Evolutionary conservation across 306 rosid species (phyloP).

Genomic region (Dryas octopetala): DNA sequence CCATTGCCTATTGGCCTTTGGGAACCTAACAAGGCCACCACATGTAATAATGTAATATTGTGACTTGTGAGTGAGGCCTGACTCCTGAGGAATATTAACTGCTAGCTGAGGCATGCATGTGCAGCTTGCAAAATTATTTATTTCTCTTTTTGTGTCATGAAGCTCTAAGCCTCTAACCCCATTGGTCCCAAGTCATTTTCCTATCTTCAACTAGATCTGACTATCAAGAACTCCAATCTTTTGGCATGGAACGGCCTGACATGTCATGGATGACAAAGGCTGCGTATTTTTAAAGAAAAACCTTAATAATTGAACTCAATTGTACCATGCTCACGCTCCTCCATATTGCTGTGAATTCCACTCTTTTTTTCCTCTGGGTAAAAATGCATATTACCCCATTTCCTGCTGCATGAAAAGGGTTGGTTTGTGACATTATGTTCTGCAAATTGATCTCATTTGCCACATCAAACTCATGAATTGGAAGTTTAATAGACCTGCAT

Average conservation of each 20-base stretch:
- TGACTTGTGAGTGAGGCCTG: neutral
- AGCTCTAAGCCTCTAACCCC: slow-evolving; percentile 8
- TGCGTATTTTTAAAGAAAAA: neutral
- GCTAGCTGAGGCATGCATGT: neutral
- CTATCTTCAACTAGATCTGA: slow-evolving; percentile 26
- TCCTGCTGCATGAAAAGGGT: neutral
- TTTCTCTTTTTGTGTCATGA: neutral
- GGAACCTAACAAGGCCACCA: slow-evolving; percentile 18
- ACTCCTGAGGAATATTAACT: neutral
- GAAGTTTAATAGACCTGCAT: too few relatives aligned
- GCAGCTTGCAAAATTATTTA: neutral
- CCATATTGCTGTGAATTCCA: neutral
- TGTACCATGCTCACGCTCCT: neutral
- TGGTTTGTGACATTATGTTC: too few relatives aligned
- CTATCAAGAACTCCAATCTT: slow-evolving; percentile 24
- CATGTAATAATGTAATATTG: neutral
- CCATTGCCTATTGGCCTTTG: slow-evolving; percentile 9
- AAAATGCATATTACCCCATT: neutral
- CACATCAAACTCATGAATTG: neutral
- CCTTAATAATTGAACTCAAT: slow-evolving; percentile 1
- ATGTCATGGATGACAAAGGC: slow-evolving; percentile 8
- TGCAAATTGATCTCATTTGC: neutral
- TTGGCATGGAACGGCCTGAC: slow-evolving; percentile 24
- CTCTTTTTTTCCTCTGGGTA: neutral
- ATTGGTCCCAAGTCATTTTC: slow-evolving; percentile 31